These are phyloP conservation scores for Chimonanthus praecox DNA, from an alignment of 164 flowering plant genomes.

Conservation along the genomic window DNA sequence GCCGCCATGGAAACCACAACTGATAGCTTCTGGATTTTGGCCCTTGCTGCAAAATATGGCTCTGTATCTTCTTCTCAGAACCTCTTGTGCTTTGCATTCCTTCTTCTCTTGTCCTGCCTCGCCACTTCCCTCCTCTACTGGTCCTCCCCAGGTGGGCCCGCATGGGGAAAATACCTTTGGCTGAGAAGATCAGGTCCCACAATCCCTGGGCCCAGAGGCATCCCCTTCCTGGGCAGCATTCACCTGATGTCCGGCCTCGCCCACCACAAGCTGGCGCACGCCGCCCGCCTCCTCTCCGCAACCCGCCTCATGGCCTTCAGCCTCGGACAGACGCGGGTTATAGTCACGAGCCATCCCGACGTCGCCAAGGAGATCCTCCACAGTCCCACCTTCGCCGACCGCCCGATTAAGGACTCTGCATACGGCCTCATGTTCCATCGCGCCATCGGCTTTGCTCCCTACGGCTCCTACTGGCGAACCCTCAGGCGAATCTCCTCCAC, in stretches of 20 bases:
- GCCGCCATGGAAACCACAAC: constrained; percentile 24
- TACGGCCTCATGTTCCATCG: constrained; percentile 37
- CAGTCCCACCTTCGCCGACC: constrained; percentile 37
- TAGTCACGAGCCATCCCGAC: constrained; percentile 34
- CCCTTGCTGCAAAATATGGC: constrained; percentile 32
- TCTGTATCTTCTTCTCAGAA: constrained; percentile 17
- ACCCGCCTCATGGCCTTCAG: constrained; percentile 42
- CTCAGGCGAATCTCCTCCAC: constrained; percentile 38
- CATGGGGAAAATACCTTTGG: constrained; percentile 48
- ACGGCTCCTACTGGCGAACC: constrained; percentile 41
- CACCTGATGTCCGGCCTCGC: constrained; percentile 26
- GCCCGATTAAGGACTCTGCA: constrained; percentile 44
- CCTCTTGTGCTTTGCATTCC: constrained; percentile 2
- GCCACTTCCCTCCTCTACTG: constrained; percentile 27
- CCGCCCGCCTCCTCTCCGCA: constrained; percentile 20
- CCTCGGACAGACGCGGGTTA: constrained; percentile 33
- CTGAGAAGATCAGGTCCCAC: constrained; percentile 1
- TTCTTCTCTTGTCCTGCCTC: constrained; percentile 17
- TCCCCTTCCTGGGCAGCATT: constrained; percentile 41
- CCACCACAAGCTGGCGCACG: constrained; percentile 30
- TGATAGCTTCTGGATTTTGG: constrained; percentile 34
- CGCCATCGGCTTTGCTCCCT: constrained; percentile 49
- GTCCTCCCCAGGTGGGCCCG: constrained; percentile 52
- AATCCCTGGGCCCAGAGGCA: constrained; percentile 39
- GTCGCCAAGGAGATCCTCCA: constrained; percentile 40